Evolutionary conservation across 441 rosid genomes (phyloP), one percentile per base, ranked within the genome.

Genomic region (Pelargonium cotyledonis): DNA sequence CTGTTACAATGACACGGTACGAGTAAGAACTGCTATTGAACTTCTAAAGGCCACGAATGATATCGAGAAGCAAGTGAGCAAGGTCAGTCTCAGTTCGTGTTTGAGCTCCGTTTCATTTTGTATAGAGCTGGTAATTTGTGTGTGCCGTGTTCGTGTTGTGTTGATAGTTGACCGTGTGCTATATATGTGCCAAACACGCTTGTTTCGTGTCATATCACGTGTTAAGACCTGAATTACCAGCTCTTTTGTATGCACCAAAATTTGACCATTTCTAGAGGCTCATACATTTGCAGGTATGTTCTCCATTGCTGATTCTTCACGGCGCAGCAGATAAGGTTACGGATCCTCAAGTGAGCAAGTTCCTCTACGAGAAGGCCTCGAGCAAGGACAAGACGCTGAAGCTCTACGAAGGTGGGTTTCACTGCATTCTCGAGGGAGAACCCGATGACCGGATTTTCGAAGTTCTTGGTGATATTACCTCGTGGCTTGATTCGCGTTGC

Each of bases 391-490:
- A 91, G 76, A 91, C 94, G 14, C 74, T 94, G 44, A 89, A 89
- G 84, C 88, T 94, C 8, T 94, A 94, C 66, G 89, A 89, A 6
- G 92, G 73, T 26, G 89, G 96, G 38, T 94, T 84, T 81, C 98
- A 94, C 81, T 83, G 93, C 79, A 89, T 94, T 76, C 90, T 91
- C 4, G 96, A 94, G 84, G 97, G 97, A 19, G 98, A 91, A 72
- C 90, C 93, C 11, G 97, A 88, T 67, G 88, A 84, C 60, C 80
- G 83, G 68, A 91, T 89, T 41, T 80, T 80, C 73, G 69, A 79
- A 0, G 88, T 84, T 58, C 81, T 89, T 4, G 70, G 80, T 61
- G 96, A 91, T 76, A 85, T 94, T 35, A 75, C 82, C 66, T 80
- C 81, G 7, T 91, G 97, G 97, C 92, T 94, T 23, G 95, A 91